Conservation (phyloP, 1,139 yeast species). For the Lodderomyces pseudojiufengensis region DNA sequence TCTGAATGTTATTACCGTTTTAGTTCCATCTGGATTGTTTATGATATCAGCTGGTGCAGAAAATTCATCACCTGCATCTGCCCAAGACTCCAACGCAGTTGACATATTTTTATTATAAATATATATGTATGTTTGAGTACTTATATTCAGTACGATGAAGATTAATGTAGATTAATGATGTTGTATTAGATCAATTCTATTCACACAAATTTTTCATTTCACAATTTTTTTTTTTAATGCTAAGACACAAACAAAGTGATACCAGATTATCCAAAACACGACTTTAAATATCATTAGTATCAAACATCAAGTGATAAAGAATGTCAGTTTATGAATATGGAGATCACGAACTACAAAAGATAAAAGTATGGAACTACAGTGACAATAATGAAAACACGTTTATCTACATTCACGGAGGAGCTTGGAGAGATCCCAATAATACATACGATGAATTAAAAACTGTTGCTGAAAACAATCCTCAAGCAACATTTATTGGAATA, state of each 20-base stretch:
- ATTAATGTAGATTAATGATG: too few species aligned
- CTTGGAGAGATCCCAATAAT: constrained; percentile 74
- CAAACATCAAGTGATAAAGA: too few species aligned
- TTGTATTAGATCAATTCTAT: too few species aligned
- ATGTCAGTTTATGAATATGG: constrained; percentile 19
- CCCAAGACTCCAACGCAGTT: constrained; percentile 53
- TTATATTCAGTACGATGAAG: background rate
- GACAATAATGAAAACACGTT: constrained; percentile 18
- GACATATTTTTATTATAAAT: constrained; percentile 25
- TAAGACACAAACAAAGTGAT: too few species aligned
- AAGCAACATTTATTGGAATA: constrained; percentile 37
- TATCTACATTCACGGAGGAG: constrained; percentile 81
- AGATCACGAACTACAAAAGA: constrained; percentile 19
- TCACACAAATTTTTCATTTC: too few species aligned
- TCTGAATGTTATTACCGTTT: constrained; percentile 78
- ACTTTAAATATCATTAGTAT: too few species aligned
- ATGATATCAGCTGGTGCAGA: constrained; percentile 71
- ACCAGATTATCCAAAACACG: constrained; percentile 1
- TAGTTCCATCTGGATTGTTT: constrained; percentile 82
- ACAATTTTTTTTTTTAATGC: too few species aligned
- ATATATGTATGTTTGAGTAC: background rate
- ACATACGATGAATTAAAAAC: constrained; percentile 53
- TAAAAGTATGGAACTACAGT: constrained; percentile 20
- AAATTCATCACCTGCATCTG: constrained; percentile 64
- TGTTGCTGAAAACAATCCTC: constrained; percentile 20